Percentiles rank a stretch among this genome's conserved stretches.
Conservation (phyloP, 176 grass and related monocot genomes). For the maize (Zea mays) region DNA sequence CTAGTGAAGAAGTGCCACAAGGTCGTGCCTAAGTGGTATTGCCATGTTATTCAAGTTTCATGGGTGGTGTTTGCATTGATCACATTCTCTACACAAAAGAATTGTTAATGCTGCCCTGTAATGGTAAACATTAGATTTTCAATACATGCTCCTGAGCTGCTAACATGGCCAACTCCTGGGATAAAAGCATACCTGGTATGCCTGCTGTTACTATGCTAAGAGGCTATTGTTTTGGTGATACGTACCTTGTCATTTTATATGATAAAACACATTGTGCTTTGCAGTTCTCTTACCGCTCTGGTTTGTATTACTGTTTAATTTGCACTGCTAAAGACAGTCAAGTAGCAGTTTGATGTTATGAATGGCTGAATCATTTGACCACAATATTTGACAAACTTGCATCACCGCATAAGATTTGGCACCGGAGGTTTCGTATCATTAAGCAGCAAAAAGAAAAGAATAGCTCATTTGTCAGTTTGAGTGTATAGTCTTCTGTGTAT, state of each 20-base stretch:
- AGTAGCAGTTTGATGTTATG: not conserved
- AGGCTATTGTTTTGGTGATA: constrained; percentile 13
- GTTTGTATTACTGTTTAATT: constrained; percentile 19
- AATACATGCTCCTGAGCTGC: constrained; percentile 11
- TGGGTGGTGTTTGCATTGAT: constrained; percentile 25
- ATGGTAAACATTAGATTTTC: constrained; percentile 33
- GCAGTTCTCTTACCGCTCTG: not conserved
- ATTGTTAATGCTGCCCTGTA: constrained; percentile 20
- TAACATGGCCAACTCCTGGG: constrained; percentile 17
- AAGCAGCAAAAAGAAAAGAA: not conserved
- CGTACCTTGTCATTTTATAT: not conserved
- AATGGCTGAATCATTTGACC: constrained; percentile 30
- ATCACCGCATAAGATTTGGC: not conserved
- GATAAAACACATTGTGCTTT: not conserved
- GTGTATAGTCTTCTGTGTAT: not conserved
- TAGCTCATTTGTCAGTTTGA: not conserved
- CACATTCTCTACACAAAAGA: constrained; percentile 21
- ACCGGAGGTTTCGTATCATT: not conserved
- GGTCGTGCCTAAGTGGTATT: constrained; percentile 33
- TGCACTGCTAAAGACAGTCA: not conserved
- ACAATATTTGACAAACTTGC: not conserved
- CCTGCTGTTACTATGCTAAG: constrained; percentile 13
- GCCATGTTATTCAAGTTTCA: not conserved
- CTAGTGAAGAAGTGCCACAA: constrained; percentile 22
- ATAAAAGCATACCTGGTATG: constrained; percentile 15